Evolutionary conservation across 2,329 filamentous ascomycete species (phyloP).

Genomic region (Fusarium napiforme): DNA sequence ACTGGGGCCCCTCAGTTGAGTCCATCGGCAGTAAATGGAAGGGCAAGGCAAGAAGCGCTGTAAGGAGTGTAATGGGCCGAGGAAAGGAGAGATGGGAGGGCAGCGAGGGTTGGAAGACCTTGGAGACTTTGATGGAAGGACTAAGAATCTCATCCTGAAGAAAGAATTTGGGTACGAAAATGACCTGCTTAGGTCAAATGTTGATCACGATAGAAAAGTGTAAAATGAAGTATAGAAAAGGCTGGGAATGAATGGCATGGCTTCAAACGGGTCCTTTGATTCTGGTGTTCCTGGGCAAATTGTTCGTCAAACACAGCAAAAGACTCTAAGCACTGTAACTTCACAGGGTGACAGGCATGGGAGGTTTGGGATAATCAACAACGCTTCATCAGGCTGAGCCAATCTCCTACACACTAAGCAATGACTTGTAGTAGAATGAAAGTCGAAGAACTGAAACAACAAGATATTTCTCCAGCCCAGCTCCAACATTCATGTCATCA

Average conservation of each 20-base stretch:
- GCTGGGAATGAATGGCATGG: background rate
- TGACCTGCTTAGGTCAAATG: background rate
- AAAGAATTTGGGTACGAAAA: background rate
- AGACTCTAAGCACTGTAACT: background rate
- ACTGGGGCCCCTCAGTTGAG: conserved; percentile 73
- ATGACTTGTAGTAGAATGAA: conserved; percentile 12
- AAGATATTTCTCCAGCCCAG: conserved; percentile 4
- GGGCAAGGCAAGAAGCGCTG: conserved; percentile 86
- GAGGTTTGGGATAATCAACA: background rate
- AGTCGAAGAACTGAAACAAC: conserved; percentile 5
- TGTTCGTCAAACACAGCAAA: background rate
- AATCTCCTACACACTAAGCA: conserved; percentile 21
- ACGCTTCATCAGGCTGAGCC: conserved; percentile 1
- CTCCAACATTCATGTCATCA: background rate
- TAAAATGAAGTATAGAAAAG: background rate
- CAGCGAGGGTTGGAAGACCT: conserved; percentile 71
- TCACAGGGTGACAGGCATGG: background rate
- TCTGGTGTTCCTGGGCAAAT: background rate
- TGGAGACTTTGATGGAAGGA: conserved; percentile 68
- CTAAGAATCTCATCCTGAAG: conserved; percentile 54
- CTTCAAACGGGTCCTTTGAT: background rate
- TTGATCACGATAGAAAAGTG: conserved; percentile 14
- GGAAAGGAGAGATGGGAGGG: conserved; percentile 87
- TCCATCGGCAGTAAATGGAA: conserved; percentile 84
- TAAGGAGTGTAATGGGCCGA: conserved; percentile 84